These are phyloP conservation scores for Gymnopus androsaceus DNA, from an alignment of 1,284 basidiomycete species.

Conservation along the genomic window DNA sequence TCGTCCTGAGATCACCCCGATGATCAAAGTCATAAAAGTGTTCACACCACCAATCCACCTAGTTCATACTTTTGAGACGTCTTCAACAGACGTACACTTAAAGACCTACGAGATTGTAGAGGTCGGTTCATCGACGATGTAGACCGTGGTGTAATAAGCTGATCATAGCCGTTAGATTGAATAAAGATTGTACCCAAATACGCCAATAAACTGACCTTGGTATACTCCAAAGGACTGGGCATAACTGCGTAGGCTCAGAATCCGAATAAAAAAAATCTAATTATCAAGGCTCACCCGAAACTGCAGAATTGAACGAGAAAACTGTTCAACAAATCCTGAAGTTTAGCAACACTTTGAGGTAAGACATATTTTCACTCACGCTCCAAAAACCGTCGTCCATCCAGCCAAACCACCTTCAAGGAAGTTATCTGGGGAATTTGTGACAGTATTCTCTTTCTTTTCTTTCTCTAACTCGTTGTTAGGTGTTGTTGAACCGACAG, in stretches of 20 bases:
- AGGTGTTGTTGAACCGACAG: no score
- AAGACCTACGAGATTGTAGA: slow-evolving; percentile 39
- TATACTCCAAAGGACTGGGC: slow-evolving; percentile 41
- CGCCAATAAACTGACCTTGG: slow-evolving; percentile 37
- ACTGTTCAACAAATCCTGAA: slow-evolving; percentile 15
- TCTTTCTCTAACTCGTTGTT: neutral
- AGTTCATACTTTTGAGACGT: no score
- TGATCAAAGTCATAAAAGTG: slow-evolving; percentile 41
- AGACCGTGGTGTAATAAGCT: slow-evolving; percentile 38
- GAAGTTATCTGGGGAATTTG: neutral
- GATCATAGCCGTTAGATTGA: neutral
- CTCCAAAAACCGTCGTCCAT: slow-evolving; percentile 13
- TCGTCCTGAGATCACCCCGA: slow-evolving; percentile 36
- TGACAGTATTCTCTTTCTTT: neutral
- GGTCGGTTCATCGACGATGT: slow-evolving; percentile 34
- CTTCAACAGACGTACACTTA: no score
- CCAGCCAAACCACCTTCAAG: slow-evolving; percentile 14
- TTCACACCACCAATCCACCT: slow-evolving; percentile 56
- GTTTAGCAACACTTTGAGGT: neutral
- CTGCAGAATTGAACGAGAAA: slow-evolving; percentile 34
- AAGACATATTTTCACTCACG: slow-evolving; percentile 1
- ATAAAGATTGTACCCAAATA: no score
- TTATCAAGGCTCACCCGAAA: slow-evolving; percentile 32
- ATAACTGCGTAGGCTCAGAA: slow-evolving; percentile 29
- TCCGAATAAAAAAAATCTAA: no score